Conservation (phyloP, 768 basidiomycete genomes). For the Crepidotus variabilis region DNA sequence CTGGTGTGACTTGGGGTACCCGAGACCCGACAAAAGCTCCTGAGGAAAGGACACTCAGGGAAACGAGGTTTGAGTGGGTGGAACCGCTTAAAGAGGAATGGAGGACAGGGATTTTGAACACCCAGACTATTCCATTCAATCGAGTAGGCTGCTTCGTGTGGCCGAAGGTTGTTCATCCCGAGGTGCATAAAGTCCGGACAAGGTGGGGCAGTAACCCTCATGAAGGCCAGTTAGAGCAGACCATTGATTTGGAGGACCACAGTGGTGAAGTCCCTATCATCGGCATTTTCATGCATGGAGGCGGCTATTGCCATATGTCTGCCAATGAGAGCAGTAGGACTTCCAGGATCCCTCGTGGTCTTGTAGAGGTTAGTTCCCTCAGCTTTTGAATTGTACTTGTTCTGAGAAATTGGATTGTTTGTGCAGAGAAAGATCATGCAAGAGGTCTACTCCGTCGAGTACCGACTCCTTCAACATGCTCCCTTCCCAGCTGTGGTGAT, state of each 20-base stretch:
- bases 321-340: slow-evolving; percentile 46
- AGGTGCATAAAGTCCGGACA: slow-evolving; percentile 7
- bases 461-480: slow-evolving; percentile 48
- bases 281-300: slow-evolving; percentile 51
- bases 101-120: slow-evolving; percentile 37
- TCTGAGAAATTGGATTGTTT: neutral
- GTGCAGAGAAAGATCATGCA: slow-evolving; percentile 26
- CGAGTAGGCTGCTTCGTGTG: slow-evolving; percentile 46
- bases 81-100: slow-evolving; percentile 35
- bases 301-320: slow-evolving; percentile 57
- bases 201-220: slow-evolving; percentile 1
- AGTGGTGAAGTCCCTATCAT: slow-evolving; percentile 30
- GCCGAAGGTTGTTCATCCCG: slow-evolving; percentile 30
- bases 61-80: slow-evolving; percentile 49
- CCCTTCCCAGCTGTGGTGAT: slow-evolving; percentile 52
- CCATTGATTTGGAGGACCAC: slow-evolving; percentile 20
- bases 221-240: slow-evolving; percentile 3
- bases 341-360: slow-evolving; percentile 43
- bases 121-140: slow-evolving; percentile 33
- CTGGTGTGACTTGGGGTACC: slow-evolving; percentile 53
- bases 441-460: slow-evolving; percentile 45
- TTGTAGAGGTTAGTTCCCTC: slow-evolving; percentile 32
- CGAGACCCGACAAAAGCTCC: slow-evolving; percentile 39
- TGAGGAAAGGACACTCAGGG: slow-evolving; percentile 26
- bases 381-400: neutral